Base-by-base conservation (phyloP, 2,329 filamentous ascomycete species). In the Epichloe uncinata region DNA sequence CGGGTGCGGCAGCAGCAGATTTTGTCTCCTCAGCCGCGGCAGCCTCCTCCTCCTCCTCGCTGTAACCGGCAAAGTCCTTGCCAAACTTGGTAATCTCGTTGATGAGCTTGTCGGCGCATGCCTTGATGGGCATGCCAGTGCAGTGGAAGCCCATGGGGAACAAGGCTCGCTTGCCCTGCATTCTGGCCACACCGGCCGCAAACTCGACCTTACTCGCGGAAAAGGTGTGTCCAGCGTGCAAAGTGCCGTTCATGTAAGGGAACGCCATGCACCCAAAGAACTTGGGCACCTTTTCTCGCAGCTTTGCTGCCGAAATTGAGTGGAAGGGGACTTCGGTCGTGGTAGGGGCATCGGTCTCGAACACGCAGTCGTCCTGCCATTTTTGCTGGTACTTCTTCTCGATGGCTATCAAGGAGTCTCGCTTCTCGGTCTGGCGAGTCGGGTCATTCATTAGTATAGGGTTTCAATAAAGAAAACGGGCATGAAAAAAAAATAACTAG, bases 81-180 rank as follows among this genome's bases (percentile, higher is more conserved):
- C 93, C 93, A 61, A 97, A 98, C 70, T 85, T 74, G 68, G 87
- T 81, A 50, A 97, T 84, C 70, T 98, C 93, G 54, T 87, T 82
- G 52, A 84, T 81, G 43, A 98, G 79, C 74, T 97, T 97, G 73
- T 98, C 91, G 49, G 93, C 89, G 61, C 87, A 94, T 5, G 93
- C 90, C 70, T 96, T 96, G 74, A 98, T 98, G 43, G 90, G 89
- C 84, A 98, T 94, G 60, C 93, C 93, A 0, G 91, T 97, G 70
- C 68, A 70, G 74, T 98, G 93, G 73, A 89, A 98, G 34, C 91
- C 93, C 62, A 93, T 84, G 51, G 93, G 93, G 66, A 93, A 96
- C 48, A 97, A 74, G 51, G 84, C 77, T 48, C 84, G 78, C 73
- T 91, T 91, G 62, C 93, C 93, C 66, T 89, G 81, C 87, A 97